phyloP scores from a whole-genome alignment of 2,329 filamentous ascomycete species.

The Plenodomus biglobosus region DNA sequence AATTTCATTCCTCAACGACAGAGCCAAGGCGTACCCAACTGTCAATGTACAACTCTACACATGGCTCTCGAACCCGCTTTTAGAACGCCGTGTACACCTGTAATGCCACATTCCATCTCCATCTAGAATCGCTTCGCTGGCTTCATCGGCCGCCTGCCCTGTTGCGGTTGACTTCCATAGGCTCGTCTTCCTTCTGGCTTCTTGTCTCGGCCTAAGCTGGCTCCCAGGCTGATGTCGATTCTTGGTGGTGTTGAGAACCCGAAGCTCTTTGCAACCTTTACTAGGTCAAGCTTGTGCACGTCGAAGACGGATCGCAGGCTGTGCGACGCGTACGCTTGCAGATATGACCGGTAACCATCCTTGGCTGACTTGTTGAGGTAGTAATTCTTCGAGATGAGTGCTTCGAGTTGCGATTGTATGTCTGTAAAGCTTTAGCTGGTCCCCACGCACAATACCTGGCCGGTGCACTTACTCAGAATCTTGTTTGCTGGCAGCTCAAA shows the following conservation, averaged over 20 bases:
- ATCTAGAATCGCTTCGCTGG: conserved; percentile 36
- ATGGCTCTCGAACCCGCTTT: conserved; percentile 1
- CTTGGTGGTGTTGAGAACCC: conserved; percentile 76
- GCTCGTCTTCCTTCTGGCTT: conserved; percentile 62
- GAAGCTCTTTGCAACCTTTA: conserved; percentile 82
- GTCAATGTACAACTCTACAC: not conserved
- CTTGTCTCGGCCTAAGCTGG: conserved; percentile 75
- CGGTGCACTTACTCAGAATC: conserved; percentile 59
- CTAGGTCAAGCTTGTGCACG: conserved; percentile 76
- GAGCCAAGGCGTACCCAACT: not conserved
- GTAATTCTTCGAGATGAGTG: conserved; percentile 92
- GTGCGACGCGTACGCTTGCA: conserved; percentile 92
- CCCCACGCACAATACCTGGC: conserved; percentile 1
- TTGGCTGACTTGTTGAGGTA: conserved; percentile 87
- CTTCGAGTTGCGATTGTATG: conserved; percentile 74
- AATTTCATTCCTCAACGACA: not conserved
- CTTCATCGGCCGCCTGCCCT: conserved; percentile 56
- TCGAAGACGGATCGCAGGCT: conserved; percentile 81
- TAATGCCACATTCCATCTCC: conserved; percentile 7
- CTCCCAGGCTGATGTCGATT: conserved; percentile 75
- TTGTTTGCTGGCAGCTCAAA: conserved; percentile 94
- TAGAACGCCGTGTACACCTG: conserved; percentile 17
- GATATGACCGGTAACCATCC: conserved; percentile 80
- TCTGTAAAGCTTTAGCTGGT: conserved; percentile 49
- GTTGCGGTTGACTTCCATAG: conserved; percentile 78